Evolutionary conservation across 768 basidiomycete species (phyloP).

Genomic region (Suillus placidus): DNA sequence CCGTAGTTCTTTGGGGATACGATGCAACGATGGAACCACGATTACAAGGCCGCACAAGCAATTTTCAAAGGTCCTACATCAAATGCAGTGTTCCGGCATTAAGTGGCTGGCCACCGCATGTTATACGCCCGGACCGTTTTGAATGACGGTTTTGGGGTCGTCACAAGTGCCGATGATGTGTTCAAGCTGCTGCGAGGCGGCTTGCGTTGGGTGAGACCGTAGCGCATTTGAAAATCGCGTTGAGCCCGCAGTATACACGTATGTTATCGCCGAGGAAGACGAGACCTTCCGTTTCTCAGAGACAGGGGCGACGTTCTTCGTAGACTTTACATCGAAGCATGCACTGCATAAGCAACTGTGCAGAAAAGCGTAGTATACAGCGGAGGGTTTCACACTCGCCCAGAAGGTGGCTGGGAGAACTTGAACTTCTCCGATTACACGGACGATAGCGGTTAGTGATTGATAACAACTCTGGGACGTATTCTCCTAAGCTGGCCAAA

Average conservation of each 20-base stretch:
- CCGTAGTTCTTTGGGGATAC: conserved; percentile 59
- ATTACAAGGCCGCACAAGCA: conserved; percentile 69
- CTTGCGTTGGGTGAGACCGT: conserved; percentile 17
- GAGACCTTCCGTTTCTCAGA: conserved; percentile 82
- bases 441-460: conserved; percentile 66
- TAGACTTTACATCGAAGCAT: conserved; percentile 86
- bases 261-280: conserved; percentile 76
- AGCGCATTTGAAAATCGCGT: conserved; percentile 46
- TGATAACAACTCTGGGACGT: conserved; percentile 87
- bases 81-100: conserved; percentile 62
- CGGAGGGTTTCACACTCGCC: conserved; percentile 81
- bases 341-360: conserved; percentile 79
- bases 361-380: conserved; percentile 66
- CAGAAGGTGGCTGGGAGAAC: conserved; percentile 64
- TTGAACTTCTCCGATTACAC: conserved; percentile 62
- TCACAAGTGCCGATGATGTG: conserved; percentile 52
- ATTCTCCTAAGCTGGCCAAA: conserved; percentile 72
- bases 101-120: conserved; percentile 68
- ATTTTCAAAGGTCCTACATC: conserved; percentile 68
- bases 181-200: conserved; percentile 55
- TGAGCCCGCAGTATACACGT: conserved; percentile 85
- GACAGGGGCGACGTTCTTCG: conserved; percentile 85
- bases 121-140: conserved; percentile 71
- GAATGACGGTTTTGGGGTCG: no score
- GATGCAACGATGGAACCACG: conserved; percentile 66